Conservation (phyloP, 257 asterid genomes). For the Nicotiana obtusifolia region DNA sequence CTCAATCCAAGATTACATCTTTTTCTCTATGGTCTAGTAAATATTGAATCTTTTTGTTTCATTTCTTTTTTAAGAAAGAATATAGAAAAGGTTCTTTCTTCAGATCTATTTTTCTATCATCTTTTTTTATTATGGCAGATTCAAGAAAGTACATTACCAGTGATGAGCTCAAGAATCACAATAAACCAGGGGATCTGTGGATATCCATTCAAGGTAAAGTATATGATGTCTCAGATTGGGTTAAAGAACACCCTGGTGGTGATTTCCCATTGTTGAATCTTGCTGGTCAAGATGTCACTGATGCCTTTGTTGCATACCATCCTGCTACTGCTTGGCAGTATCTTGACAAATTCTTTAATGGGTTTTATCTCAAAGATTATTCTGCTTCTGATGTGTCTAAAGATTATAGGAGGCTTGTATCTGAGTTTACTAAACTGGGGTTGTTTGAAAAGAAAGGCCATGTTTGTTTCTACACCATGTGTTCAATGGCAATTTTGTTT, state of each 20-base stretch:
- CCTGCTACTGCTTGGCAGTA: conserved; percentile 58
- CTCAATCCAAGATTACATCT: background rate
- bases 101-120: conserved; percentile 19
- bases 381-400: conserved; percentile 60
- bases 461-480: conserved; percentile 25
- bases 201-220: conserved; percentile 86
- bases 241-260: conserved; percentile 77
- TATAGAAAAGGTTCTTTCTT: conserved; percentile 3
- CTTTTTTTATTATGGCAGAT: conserved; percentile 33
- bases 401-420: conserved; percentile 64
- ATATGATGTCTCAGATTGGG: conserved; percentile 81
- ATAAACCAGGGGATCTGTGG: conserved; percentile 79
- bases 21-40: background rate
- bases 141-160: conserved; percentile 47
- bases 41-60: background rate
- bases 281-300: conserved; percentile 88
- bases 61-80: background rate
- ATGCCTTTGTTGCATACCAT: conserved; percentile 83
- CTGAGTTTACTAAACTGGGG: conserved; percentile 61
- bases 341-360: conserved; percentile 56
- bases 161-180: conserved; percentile 69
- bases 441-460: conserved; percentile 70
- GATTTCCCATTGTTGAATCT: conserved; percentile 61
- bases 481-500: conserved; percentile 30
- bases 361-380: conserved; percentile 48